Conservation (phyloP, 2,329 filamentous ascomycete genomes). For the Zalaria sp. region DNA sequence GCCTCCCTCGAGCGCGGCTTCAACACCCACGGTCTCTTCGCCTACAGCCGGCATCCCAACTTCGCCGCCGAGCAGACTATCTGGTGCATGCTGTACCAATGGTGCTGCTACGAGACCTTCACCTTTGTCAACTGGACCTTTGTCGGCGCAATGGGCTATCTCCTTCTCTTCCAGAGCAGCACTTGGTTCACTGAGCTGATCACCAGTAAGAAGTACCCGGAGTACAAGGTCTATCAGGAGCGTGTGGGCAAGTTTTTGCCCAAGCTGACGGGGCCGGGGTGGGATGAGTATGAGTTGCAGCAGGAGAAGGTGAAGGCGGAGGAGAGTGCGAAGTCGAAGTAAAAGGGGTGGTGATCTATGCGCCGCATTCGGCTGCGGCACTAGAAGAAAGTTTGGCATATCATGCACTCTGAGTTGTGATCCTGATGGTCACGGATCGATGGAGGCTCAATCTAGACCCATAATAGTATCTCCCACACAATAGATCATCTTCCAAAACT, state of each 20-base stretch:
- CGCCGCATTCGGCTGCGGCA: neutral
- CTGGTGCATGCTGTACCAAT: slow-evolving; percentile 80
- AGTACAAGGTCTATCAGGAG: slow-evolving; percentile 74
- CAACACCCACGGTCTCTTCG: slow-evolving; percentile 70
- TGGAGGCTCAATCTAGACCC: no score
- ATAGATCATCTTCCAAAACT: no score
- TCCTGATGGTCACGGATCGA: no score
- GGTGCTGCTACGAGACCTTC: slow-evolving; percentile 63
- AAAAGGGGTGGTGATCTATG: neutral
- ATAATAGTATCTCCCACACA: no score
- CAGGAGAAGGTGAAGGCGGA: slow-evolving; percentile 4
- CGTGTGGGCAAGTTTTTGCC: slow-evolving; percentile 77
- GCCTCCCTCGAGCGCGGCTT: slow-evolving; percentile 85
- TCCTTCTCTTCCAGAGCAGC: slow-evolving; percentile 78
- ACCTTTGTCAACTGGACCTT: slow-evolving; percentile 67
- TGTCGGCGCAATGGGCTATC: slow-evolving; percentile 52
- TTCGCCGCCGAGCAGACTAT: slow-evolving; percentile 85
- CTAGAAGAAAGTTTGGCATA: no score
- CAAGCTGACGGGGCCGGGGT: slow-evolving; percentile 20
- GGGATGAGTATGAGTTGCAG: slow-evolving; percentile 15
- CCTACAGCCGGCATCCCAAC: slow-evolving; percentile 83
- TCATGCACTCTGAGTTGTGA: no score
- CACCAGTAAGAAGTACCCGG: slow-evolving; percentile 68
- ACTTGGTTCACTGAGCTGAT: slow-evolving; percentile 79
- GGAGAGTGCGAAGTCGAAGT: neutral